Evolutionary conservation across 495 filamentous ascomycete species (phyloP), one percentile per base, ranked within the genome.

Genomic region (Aspergillus leporis): DNA sequence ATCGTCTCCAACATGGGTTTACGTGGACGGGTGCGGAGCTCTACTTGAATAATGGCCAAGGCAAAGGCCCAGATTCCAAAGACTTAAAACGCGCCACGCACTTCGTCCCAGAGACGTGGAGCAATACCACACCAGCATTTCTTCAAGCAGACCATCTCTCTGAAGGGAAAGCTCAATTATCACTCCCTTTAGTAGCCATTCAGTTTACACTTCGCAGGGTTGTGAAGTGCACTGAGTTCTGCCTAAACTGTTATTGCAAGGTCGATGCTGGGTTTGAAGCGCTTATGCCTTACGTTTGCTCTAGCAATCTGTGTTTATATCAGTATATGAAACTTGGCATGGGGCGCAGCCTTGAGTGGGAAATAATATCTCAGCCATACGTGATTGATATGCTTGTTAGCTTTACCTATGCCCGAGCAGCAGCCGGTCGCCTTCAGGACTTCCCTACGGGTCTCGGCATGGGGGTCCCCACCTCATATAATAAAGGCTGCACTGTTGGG

Each of bases 221-320:
- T 59, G 83, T 92, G 22, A 87, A 83, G 49, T 96, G 91, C 62
- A 91, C 90, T 5, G 87, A 94, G 40, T 96, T 92, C 68, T 98
- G 93, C 68, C 80, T 95, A 40, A 85, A 92, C 14, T 98, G 93
- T 64, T 90, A 96, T 69, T 82, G 83, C 64, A 89, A 82, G 65
- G 79, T 90, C 31, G 68, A 83, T n/a, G 81, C 80, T 6, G 82
- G 84, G 7, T 89, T 96, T 48, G 90, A 93, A 62, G 88, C 93
- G n/a, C 75, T 98, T 45, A 93, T 92, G 59, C 93, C 93, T 0
- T 97, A 94, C 64, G 91, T 97, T 19, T 98, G 93, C 78, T 85
- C 83, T 28, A 83, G 85, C 19, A 82, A 81, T 4, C 78, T 98
- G 8, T 98, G 93, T 66, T 75, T 96, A 2, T 94, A 91, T 62